Conservation (phyloP, 805 yeast species). For the Wickerhamomyces chaumierensis region DNA sequence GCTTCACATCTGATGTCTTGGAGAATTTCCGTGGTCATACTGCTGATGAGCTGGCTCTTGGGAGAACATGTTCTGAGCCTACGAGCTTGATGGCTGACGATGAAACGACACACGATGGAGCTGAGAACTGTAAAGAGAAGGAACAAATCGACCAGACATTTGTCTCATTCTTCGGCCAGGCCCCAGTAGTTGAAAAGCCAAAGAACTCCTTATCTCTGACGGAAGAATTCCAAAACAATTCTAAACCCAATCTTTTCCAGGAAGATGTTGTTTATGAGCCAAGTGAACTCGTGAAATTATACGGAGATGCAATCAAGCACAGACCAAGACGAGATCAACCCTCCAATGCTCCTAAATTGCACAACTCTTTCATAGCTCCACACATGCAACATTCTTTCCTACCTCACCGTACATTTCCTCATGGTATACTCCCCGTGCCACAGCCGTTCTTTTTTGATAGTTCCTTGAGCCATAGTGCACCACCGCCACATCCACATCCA, state of each 20-base stretch:
- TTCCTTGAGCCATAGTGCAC: too few species aligned
- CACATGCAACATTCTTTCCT: too few species aligned
- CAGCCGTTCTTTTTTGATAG: too few species aligned
- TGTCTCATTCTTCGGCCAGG: constrained; percentile 11
- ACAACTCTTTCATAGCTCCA: too few species aligned
- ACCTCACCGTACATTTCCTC: too few species aligned
- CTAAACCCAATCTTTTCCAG: not conserved
- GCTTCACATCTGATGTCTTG: not conserved
- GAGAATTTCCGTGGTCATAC: not conserved
- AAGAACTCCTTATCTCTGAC: constrained; percentile 5
- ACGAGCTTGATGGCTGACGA: not conserved
- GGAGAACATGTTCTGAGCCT: too few species aligned
- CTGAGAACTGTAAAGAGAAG: constrained; percentile 1
- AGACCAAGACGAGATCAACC: too few species aligned
- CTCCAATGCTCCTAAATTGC: too few species aligned
- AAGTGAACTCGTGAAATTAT: too few species aligned
- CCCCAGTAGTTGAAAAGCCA: not conserved
- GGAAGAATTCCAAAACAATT: constrained; percentile 5
- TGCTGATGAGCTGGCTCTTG: not conserved
- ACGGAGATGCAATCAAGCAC: too few species aligned
- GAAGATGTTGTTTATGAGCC: not conserved
- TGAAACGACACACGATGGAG: not conserved
- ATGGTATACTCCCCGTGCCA: too few species aligned
- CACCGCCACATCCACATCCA: too few species aligned
- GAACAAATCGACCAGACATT: constrained; percentile 5